A percentile compares a stretch with the other conserved stretches of the same genome.
Conservation (phyloP, 2,329 filamentous ascomycete genomes). For the Magnaporthiopsis poae region DNA sequence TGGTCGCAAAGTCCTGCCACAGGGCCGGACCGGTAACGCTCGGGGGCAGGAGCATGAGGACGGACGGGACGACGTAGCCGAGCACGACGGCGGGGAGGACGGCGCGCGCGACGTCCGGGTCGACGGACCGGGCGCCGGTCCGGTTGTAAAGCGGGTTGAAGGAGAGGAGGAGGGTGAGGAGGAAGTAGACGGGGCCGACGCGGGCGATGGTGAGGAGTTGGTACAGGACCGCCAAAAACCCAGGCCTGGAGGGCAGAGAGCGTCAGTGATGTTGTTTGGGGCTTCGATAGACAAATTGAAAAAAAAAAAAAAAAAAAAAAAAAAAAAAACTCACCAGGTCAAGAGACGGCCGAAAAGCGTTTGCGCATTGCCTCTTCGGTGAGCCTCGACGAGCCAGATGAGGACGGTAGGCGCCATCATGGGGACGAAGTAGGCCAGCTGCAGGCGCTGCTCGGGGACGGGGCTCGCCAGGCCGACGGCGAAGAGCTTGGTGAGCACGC, state of each 20-base stretch:
- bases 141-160: slow-evolving; percentile 2
- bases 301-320: too few relatives aligned
- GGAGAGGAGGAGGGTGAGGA: slow-evolving; percentile 4
- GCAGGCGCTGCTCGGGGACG: slow-evolving; percentile 5
- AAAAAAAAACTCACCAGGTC: background rate
- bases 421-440: slow-evolving; percentile 10
- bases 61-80: slow-evolving; percentile 12
- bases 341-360: background rate
- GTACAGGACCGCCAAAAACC: background rate
- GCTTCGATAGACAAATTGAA: too few relatives aligned
- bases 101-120: slow-evolving; percentile 4
- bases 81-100: slow-evolving; percentile 10
- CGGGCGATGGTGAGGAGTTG: slow-evolving; percentile 4
- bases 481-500: background rate
- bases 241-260: background rate
- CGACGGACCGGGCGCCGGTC: slow-evolving; percentile 6
- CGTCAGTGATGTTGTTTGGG: too few relatives aligned
- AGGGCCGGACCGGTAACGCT: background rate
- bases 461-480: background rate
- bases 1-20: slow-evolving; percentile 10
- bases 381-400: slow-evolving; percentile 13
- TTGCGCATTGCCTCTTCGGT: slow-evolving; percentile 10
- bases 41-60: slow-evolving; percentile 11
- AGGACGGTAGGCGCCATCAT: slow-evolving; percentile 7
- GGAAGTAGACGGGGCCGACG: slow-evolving; percentile 8